Base-by-base conservation (phyloP, 495 filamentous ascomycete genomes). In the Saxophila tyrrhenica region DNA sequence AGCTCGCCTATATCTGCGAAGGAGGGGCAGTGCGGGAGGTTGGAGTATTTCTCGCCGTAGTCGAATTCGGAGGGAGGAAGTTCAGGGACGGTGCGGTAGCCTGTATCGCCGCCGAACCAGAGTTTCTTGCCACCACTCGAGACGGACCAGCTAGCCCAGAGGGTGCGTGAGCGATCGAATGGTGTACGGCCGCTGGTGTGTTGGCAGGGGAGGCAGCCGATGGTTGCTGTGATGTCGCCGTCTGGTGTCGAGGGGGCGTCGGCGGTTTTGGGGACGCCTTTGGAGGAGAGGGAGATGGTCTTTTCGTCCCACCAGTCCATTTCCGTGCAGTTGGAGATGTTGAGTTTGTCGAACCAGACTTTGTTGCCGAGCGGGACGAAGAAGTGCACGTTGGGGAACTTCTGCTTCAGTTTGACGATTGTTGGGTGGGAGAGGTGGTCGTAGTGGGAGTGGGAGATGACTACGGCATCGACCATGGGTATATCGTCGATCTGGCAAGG, bases 231-330 rank as follows among this genome's bases (percentile, higher is more conserved):
- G 50, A 97, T 91, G 42, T 69, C 65, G 38, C 64, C 62, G 57
- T 35, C 67, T 57, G 21, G 19, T 44, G 7, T 21, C 17, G 41
- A 17, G 5, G 41, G 29, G 51, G 49, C 20, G 42, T 17, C 41
- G 7, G 7, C 41, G 7, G 16, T 44, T n/a, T 44, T 21, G 41
- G 41, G 29, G 13, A 35, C 19, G 41, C 41, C 19, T 44, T 45
- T 22, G 11, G 57, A 63, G 63, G 29, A 69, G 61, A 95, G 64
- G 0, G 71, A 79, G 19, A 96, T 65, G 49, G 90, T 83, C 10
- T 80, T 77, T 54, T 87, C 81, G 58, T 95, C 85, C 90, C 92
- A 96, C 92, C 92, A 98, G 64, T 98, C 92, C 64, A 95, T 65
- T 69, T 96, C 91, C 1, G 86, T 91, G 39, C 92, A 82, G 35